phyloP scores from a whole-genome alignment of 345 rosid species.

The Camelina hispida region DNA sequence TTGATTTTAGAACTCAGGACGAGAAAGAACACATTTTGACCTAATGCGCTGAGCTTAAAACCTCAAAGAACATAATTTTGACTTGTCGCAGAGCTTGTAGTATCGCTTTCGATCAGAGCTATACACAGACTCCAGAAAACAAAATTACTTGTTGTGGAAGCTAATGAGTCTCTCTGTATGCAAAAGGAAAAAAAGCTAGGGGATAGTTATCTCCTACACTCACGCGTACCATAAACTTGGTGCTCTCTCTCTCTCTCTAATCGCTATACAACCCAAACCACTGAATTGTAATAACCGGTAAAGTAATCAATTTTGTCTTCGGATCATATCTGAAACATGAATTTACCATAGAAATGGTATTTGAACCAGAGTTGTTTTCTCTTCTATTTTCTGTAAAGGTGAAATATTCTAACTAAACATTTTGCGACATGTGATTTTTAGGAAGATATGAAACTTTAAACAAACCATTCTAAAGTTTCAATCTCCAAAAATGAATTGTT shows the following conservation, averaged over 20 bases:
- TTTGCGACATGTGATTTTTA: neutral
- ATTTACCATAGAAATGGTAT: neutral
- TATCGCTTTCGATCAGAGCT: constrained; percentile 18
- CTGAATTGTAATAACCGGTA: neutral
- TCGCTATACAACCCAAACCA: neutral
- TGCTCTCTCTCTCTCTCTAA: neutral
- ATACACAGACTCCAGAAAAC: neutral
- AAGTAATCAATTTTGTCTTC: neutral
- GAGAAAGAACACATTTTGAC: neutral
- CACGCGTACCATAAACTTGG: neutral
- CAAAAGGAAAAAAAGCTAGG: neutral
- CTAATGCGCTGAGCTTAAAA: neutral
- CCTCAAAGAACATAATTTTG: neutral
- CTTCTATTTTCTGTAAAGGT: neutral
- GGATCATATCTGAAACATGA: neutral
- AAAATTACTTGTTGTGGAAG: constrained; percentile 32
- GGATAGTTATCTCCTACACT: constrained; percentile 7
- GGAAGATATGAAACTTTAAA: neutral
- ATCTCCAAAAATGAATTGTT: neutral
- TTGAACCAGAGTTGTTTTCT: neutral
- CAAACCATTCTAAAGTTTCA: neutral
- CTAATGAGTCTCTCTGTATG: neutral
- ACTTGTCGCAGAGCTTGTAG: neutral
- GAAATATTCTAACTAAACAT: neutral
- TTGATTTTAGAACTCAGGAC: neutral